These are phyloP conservation scores for Caryopteris hybrid DNA, from an alignment of 305 asterid genomes.

Conservation along the genomic window DNA sequence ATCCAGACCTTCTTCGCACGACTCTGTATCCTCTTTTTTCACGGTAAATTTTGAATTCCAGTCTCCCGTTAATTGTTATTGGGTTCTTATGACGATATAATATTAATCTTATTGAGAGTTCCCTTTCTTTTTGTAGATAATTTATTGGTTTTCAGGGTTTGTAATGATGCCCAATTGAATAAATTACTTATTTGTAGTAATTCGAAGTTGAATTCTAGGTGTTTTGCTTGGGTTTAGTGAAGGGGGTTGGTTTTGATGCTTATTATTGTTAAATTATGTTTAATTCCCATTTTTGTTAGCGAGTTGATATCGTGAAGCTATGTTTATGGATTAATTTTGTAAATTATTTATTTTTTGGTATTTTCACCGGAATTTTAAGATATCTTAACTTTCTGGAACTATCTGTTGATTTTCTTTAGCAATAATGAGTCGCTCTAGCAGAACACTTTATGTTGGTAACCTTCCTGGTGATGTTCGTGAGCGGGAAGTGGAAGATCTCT, in stretches of 20 bases:
- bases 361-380: background rate
- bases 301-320: background rate
- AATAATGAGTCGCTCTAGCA: slow-evolving; percentile 93
- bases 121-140: background rate
- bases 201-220: background rate
- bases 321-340: background rate
- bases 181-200: background rate
- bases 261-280: background rate
- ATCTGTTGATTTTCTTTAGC: slow-evolving; percentile 15
- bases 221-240: background rate
- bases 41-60: slow-evolving; percentile 18
- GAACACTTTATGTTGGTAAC: slow-evolving; percentile 95
- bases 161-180: background rate
- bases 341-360: background rate
- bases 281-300: background rate
- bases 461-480: slow-evolving; percentile 97
- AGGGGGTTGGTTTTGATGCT: background rate
- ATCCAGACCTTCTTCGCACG: slow-evolving; percentile 4
- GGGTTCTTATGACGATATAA: background rate
- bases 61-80: background rate
- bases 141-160: slow-evolving; percentile 3
- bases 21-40: slow-evolving; percentile 10
- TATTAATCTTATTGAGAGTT: background rate
- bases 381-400: background rate
- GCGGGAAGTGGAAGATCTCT: slow-evolving; percentile 93